phyloP scores from a whole-genome alignment of 75 land plant species.

The Pinus albicaulis region DNA sequence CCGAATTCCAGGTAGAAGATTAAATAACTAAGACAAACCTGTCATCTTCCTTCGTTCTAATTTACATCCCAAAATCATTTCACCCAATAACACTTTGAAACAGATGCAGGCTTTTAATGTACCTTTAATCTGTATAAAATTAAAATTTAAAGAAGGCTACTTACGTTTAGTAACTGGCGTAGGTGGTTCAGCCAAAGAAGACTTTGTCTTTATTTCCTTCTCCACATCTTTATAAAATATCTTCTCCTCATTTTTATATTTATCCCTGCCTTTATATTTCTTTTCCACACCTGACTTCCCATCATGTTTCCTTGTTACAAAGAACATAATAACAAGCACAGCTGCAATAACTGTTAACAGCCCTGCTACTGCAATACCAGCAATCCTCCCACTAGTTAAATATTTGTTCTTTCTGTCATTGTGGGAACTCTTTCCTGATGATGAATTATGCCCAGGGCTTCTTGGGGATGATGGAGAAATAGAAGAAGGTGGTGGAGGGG shows the following conservation, averaged over 20 bases:
- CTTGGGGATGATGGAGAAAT: background rate
- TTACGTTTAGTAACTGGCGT: background rate
- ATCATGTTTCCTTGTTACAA: conserved; percentile 15
- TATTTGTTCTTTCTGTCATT: background rate
- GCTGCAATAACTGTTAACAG: conserved; percentile 11
- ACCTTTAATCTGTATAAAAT: background rate
- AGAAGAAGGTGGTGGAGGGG: conserved; percentile 38
- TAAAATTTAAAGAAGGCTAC: background rate
- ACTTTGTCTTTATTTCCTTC: conserved; percentile 1
- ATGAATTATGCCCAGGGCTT: background rate
- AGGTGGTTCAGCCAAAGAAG: background rate
- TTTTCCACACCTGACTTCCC: background rate
- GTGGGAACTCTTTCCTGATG: background rate
- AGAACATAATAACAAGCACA: conserved; percentile 26
- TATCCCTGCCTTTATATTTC: background rate
- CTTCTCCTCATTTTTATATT: background rate
- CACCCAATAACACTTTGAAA: background rate
- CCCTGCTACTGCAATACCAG: conserved; percentile 28
- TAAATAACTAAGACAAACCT: conserved; percentile 3
- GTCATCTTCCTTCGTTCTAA: background rate
- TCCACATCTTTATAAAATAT: conserved; percentile 5
- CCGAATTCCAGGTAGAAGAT: background rate
- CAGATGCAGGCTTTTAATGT: background rate
- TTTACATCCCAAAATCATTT: background rate
- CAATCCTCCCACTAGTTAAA: conserved; percentile 21